A percentile compares a stretch with the other conserved stretches of the same genome.
Conservation (phyloP, 2,329 filamentous ascomycete genomes). For the Cladosporium oxysporum region DNA sequence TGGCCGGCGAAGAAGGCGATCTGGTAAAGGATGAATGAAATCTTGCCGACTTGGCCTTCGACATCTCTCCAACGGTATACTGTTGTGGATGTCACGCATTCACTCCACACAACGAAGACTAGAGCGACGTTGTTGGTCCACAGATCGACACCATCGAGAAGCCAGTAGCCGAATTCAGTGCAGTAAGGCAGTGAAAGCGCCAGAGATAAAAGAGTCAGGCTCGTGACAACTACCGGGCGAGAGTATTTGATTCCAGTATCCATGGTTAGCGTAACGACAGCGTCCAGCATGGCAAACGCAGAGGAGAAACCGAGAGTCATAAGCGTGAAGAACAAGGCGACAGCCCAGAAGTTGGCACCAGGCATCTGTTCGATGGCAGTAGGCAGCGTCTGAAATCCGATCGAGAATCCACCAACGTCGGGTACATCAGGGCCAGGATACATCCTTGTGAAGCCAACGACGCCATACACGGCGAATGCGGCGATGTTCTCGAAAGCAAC, state of each 20-base stretch:
- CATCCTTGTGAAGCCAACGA: constrained; percentile 52
- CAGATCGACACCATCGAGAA: constrained; percentile 56
- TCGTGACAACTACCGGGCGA: constrained; percentile 53
- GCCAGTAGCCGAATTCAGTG: constrained; percentile 59
- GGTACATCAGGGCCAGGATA: constrained; percentile 45
- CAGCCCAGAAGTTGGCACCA: constrained; percentile 59
- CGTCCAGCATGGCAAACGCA: constrained; percentile 62
- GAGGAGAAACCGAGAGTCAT: constrained; percentile 61
- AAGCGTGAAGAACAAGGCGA: constrained; percentile 61
- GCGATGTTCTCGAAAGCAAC: constrained; percentile 58
- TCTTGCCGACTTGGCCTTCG: constrained; percentile 47
- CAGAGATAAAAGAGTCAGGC: constrained; percentile 53
- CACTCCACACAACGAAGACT: constrained; percentile 56
- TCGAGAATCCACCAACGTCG: constrained; percentile 56
- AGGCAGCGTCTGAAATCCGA: constrained; percentile 61
- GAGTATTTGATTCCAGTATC: constrained; percentile 54
- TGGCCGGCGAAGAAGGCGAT: constrained; percentile 57
- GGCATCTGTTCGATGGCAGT: constrained; percentile 60
- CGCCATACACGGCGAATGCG: constrained; percentile 56
- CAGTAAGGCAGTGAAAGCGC: constrained; percentile 59
- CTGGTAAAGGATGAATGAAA: constrained; percentile 51
- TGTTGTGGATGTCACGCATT: constrained; percentile 56
- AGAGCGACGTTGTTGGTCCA: constrained; percentile 59
- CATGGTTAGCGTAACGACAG: constrained; percentile 55
- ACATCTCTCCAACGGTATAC: constrained; percentile 56